phyloP scores from a whole-genome alignment of 2,329 filamentous ascomycete genomes.

The Cladosporium colombiae region DNA sequence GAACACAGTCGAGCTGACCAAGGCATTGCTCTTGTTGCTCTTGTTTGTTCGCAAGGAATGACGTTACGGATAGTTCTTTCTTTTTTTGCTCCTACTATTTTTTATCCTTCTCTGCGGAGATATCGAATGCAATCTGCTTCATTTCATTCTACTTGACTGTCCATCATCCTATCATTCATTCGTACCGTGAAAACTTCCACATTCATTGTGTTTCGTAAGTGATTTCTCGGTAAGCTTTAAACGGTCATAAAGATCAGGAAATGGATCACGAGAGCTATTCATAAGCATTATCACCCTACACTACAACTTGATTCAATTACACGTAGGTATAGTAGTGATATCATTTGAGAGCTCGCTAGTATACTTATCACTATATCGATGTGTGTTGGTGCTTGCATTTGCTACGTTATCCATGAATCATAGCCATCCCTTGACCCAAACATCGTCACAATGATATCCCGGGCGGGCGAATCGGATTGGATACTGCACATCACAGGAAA shows the following conservation, averaged over 20 bases:
- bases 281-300: too few relatives aligned
- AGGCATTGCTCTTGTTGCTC: conserved; percentile 5
- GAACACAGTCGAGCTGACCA: conserved; percentile 3
- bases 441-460: too few relatives aligned
- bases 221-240: too few relatives aligned
- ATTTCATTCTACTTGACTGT: neutral
- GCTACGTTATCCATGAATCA: too few relatives aligned
- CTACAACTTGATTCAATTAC: too few relatives aligned
- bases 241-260: too few relatives aligned
- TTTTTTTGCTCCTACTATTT: neutral
- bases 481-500: too few relatives aligned
- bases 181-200: neutral
- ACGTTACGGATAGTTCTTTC: conserved; percentile 10
- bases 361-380: neutral
- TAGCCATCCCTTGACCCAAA: too few relatives aligned
- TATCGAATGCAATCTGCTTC: neutral
- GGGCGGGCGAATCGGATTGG: too few relatives aligned
- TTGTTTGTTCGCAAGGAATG: neutral
- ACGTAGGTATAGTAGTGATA: neutral
- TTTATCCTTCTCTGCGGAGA: conserved; percentile 2
- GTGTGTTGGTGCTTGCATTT: neutral
- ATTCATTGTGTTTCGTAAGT: too few relatives aligned
- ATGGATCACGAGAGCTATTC: too few relatives aligned
- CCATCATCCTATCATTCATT: neutral
- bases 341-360: neutral